Evolutionary conservation across 2,329 filamentous ascomycete genomes (phyloP).

Genomic region (Orbilia quercus): DNA sequence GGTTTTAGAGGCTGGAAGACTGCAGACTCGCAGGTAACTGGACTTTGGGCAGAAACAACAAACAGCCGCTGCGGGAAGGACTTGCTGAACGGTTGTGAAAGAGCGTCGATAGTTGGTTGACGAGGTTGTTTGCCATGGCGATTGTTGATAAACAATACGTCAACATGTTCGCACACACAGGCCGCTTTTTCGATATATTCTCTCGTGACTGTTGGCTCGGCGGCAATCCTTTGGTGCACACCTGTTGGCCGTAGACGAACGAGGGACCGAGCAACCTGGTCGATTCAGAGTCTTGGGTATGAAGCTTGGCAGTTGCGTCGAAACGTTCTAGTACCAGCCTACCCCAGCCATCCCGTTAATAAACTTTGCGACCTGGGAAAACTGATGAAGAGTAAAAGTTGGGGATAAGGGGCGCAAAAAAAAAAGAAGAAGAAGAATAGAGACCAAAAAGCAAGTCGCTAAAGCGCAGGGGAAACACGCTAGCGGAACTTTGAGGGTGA

Average conservation of each 20-base stretch:
- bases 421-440: constrained; percentile 29
- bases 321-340: constrained; percentile 21
- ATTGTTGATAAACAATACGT: constrained; percentile 37
- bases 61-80: constrained; percentile 41
- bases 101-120: constrained; percentile 3
- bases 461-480: constrained; percentile 42
- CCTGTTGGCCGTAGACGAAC: neutral
- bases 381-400: neutral
- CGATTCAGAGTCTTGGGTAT: constrained; percentile 7
- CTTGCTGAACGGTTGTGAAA: constrained; percentile 11
- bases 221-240: constrained; percentile 24
- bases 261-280: constrained; percentile 14
- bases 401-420: constrained; percentile 41
- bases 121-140: constrained; percentile 34
- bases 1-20: constrained; percentile 1
- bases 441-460: constrained; percentile 53
- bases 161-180: too few relatives aligned
- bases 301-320: constrained; percentile 7
- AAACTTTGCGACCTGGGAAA: constrained; percentile 3
- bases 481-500: constrained; percentile 39
- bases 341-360: constrained; percentile 42
- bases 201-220: constrained; percentile 25
- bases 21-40: constrained; percentile 9
- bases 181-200: constrained; percentile 28
- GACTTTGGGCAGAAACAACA: constrained; percentile 41